Conservation (phyloP, 208 protist genomes). For the Leishmania turanica region DNA sequence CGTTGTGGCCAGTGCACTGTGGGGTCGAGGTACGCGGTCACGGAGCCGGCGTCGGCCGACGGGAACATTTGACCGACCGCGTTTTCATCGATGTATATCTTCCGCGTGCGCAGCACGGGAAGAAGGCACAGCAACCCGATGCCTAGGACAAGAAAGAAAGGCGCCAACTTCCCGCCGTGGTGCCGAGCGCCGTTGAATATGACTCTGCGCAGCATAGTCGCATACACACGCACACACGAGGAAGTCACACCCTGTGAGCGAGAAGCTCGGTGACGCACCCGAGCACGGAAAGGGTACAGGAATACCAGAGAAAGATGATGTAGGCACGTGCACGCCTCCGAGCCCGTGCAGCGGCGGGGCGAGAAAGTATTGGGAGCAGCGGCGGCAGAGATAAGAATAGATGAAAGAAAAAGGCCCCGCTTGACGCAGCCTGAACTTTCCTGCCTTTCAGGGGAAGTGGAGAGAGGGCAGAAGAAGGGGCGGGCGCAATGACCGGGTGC, state of each 20-base stretch:
- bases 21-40: constrained; percentile 15
- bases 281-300: background rate
- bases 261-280: background rate
- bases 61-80: constrained; percentile 39
- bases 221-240: too few species aligned
- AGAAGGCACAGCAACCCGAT: constrained; percentile 46
- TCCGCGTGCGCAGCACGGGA: constrained; percentile 31
- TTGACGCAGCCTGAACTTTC: background rate
- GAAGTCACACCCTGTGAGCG: background rate
- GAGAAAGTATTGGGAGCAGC: background rate
- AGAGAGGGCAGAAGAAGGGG: too few species aligned
- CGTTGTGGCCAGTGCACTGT: constrained; percentile 28
- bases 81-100: constrained; percentile 62
- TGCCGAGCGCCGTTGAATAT: constrained; percentile 28
- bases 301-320: background rate
- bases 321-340: background rate
- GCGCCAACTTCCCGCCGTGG: constrained; percentile 42
- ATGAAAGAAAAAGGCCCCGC: background rate
- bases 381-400: background rate
- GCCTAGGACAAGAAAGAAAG: constrained; percentile 44
- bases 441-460: background rate
- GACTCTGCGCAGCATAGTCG: constrained; percentile 33
- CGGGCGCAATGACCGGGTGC: background rate
- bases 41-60: constrained; percentile 1
- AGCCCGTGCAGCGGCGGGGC: background rate